These are phyloP conservation scores for Pythium sp. DNA, from an alignment of 352 stramenopile species.

Conservation along the genomic window DNA sequence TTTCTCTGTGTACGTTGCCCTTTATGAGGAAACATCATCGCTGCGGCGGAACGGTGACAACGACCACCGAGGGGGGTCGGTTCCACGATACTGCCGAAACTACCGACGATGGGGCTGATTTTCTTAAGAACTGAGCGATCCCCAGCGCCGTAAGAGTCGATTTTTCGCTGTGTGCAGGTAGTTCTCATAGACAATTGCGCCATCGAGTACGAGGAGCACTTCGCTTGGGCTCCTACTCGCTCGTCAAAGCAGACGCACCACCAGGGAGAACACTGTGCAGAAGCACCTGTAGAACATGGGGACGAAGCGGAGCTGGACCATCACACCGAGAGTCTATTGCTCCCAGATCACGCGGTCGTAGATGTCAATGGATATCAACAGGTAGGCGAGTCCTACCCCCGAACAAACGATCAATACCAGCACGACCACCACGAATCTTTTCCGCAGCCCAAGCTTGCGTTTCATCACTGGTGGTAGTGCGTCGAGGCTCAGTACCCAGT, in stretches of 20 bases:
- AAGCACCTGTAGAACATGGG: background rate
- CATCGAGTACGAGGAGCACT: background rate
- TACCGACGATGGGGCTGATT: background rate
- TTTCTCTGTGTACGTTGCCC: no score
- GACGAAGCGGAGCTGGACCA: background rate
- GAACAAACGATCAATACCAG: background rate
- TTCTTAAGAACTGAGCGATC: background rate
- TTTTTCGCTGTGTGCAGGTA: background rate
- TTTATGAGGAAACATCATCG: no score
- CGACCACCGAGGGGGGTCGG: background rate
- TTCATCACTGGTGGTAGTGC: background rate
- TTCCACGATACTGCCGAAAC: background rate
- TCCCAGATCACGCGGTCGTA: slow-evolving; percentile 1
- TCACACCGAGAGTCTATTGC: background rate
- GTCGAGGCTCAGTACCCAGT: background rate
- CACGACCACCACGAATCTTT: background rate
- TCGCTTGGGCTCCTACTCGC: background rate
- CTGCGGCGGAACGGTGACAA: no score
- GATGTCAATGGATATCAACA: background rate
- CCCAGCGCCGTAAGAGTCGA: background rate
- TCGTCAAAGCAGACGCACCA: background rate
- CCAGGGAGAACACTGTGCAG: background rate
- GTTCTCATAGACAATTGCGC: background rate
- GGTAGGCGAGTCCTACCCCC: background rate
- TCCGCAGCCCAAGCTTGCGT: background rate